These are phyloP conservation scores for Phytophthora cryptogea DNA, from an alignment of 352 stramenopile species.

Conservation along the genomic window DNA sequence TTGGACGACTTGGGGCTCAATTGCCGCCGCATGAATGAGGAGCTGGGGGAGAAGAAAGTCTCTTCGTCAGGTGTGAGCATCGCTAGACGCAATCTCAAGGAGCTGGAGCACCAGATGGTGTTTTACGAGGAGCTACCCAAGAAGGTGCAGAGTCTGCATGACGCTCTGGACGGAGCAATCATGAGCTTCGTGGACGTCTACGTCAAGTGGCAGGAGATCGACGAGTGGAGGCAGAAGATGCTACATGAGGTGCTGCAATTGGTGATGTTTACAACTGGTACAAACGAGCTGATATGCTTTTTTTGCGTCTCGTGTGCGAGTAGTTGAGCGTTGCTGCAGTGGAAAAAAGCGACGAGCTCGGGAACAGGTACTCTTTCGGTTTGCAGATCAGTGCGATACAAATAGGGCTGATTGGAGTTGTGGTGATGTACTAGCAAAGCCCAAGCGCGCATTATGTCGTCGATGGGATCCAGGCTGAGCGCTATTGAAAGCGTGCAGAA, in stretches of 20 bases:
- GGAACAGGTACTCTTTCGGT: conserved; percentile 47
- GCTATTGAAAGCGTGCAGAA: conserved; percentile 61
- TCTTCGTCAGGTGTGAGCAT: conserved; percentile 78
- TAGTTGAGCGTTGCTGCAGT: conserved; percentile 58
- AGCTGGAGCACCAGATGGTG: conserved; percentile 80
- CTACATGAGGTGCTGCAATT: conserved; percentile 59
- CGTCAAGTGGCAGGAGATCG: conserved; percentile 68
- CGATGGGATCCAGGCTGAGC: conserved; percentile 66
- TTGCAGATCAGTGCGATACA: neutral
- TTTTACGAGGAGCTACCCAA: conserved; percentile 80
- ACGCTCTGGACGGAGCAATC: conserved; percentile 52
- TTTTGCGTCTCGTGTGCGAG: conserved; percentile 1
- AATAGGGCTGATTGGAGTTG: neutral
- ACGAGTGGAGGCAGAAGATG: conserved; percentile 86
- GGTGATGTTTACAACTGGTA: neutral
- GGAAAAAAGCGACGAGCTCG: conserved; percentile 77
- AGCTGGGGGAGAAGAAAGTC: conserved; percentile 82
- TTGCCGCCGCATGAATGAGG: conserved; percentile 83
- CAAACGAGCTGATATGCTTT: neutral
- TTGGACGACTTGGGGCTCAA: conserved; percentile 57
- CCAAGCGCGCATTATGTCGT: conserved; percentile 66
- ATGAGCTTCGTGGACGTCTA: conserved; percentile 69
- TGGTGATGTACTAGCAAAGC: conserved; percentile 45
- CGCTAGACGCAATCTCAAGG: conserved; percentile 77
- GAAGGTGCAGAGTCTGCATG: conserved; percentile 61